phyloP scores from a whole-genome alignment of 768 basidiomycete genomes.

The Boletus vinaceobasis region DNA sequence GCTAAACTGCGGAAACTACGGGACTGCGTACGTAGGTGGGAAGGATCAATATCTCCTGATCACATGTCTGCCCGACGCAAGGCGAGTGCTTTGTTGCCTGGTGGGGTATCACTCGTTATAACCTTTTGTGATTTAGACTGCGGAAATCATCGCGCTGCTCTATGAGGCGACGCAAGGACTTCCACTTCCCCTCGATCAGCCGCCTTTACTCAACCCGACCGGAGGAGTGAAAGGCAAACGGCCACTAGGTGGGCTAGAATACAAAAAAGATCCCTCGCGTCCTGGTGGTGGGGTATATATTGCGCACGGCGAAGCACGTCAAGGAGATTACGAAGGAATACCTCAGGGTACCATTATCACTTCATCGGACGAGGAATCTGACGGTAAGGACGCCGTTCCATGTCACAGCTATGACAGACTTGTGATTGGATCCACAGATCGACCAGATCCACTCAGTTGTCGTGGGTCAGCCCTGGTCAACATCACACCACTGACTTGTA shows the following conservation, averaged over 20 bases:
- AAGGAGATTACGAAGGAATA: slow-evolving; percentile 50
- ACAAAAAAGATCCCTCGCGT: slow-evolving; percentile 73
- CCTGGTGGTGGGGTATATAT: slow-evolving; percentile 89
- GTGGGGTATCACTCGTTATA: neutral
- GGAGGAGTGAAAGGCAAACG: slow-evolving; percentile 61
- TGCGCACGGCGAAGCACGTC: slow-evolving; percentile 48
- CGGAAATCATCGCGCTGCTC: slow-evolving; percentile 87
- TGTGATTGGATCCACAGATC: slow-evolving; percentile 9
- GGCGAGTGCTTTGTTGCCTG: slow-evolving; percentile 38
- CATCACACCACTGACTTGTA: slow-evolving; percentile 44
- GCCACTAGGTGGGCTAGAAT: slow-evolving; percentile 55
- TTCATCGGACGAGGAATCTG: slow-evolving; percentile 43
- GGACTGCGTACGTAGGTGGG: slow-evolving; percentile 86
- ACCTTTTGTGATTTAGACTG: slow-evolving; percentile 51
- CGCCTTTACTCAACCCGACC: slow-evolving; percentile 74
- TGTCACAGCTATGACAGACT: slow-evolving; percentile 6
- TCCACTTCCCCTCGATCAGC: slow-evolving; percentile 48
- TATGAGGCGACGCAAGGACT: slow-evolving; percentile 92
- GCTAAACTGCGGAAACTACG: slow-evolving; percentile 73
- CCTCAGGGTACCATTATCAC: slow-evolving; percentile 55
- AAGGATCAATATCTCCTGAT: slow-evolving; percentile 79
- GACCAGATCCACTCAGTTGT: slow-evolving; percentile 11
- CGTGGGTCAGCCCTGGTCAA: slow-evolving; percentile 49
- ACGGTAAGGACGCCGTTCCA: slow-evolving; percentile 44
- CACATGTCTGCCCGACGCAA: slow-evolving; percentile 95